Evolutionary conservation across 306 rosid genomes (phyloP).

Genomic region (Lagenaria siceraria): DNA sequence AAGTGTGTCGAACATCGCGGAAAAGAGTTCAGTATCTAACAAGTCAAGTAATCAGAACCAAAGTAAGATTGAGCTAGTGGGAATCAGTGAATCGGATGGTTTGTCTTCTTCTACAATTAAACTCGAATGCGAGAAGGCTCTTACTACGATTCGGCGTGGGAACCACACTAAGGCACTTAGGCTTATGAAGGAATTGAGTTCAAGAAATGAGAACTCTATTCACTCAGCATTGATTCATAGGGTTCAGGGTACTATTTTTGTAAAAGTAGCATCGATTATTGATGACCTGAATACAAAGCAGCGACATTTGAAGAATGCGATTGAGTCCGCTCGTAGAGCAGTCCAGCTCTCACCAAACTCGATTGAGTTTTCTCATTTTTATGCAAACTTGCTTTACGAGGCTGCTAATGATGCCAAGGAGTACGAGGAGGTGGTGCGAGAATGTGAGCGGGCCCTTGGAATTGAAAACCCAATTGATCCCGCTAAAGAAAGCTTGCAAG

Average conservation of each 20-base stretch:
- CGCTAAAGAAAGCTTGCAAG: conserved; percentile 78
- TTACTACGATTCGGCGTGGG: conserved; percentile 72
- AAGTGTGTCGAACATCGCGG: conserved; percentile 14
- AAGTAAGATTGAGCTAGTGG: conserved; percentile 31
- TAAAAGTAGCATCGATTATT: conserved; percentile 54
- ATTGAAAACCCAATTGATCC: conserved; percentile 73
- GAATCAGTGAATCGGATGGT: conserved; percentile 33
- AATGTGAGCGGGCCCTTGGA: conserved; percentile 72
- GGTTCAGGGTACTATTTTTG: conserved; percentile 69
- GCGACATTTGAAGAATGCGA: conserved; percentile 61
- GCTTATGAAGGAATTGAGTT: conserved; percentile 65
- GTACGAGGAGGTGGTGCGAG: conserved; percentile 70
- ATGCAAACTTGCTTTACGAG: conserved; percentile 63
- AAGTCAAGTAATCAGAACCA: conserved; percentile 13
- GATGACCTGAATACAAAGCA: conserved; percentile 56
- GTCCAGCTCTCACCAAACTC: conserved; percentile 69
- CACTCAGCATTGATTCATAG: conserved; percentile 56
- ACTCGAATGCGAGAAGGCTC: conserved; percentile 79
- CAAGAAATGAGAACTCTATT: conserved; percentile 37
- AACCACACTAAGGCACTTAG: conserved; percentile 75
- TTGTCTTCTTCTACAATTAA: conserved; percentile 40
- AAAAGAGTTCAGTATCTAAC: conserved; percentile 13
- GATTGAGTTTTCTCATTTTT: conserved; percentile 67
- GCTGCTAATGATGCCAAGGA: conserved; percentile 67
- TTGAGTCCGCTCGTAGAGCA: conserved; percentile 70